These are phyloP conservation scores for Papilionanthe hybrid DNA, from an alignment of 116 monocot genomes.

Conservation along the genomic window DNA sequence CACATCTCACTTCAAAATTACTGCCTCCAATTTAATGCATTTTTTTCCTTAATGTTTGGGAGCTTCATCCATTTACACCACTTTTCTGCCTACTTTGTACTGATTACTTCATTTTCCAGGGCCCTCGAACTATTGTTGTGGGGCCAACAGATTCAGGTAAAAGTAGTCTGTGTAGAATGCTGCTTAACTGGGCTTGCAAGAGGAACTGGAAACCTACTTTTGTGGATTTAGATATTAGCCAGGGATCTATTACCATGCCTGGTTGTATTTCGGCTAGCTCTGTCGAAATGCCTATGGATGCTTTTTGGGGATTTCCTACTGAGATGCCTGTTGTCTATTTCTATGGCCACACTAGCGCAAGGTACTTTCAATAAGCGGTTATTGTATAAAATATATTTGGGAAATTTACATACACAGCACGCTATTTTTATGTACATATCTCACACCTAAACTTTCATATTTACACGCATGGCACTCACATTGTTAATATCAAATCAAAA, in stretches of 20 bases:
- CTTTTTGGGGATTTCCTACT: conserved; percentile 64
- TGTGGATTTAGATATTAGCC: conserved; percentile 94
- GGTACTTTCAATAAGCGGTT: conserved; percentile 24
- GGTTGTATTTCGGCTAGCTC: conserved; percentile 88
- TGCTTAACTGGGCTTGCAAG: conserved; percentile 89
- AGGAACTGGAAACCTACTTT: conserved; percentile 82
- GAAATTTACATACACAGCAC: too few species aligned
- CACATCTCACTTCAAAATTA: too few species aligned
- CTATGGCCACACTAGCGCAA: conserved; percentile 84
- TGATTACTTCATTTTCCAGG: conserved; percentile 36
- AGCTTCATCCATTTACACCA: background rate
- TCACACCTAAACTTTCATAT: too few species aligned
- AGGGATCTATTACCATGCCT: conserved; percentile 83
- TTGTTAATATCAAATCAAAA: too few species aligned
- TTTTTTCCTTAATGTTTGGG: too few species aligned
- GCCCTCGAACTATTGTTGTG: conserved; percentile 86
- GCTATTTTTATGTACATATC: too few species aligned
- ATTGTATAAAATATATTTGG: too few species aligned
- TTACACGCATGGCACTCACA: too few species aligned
- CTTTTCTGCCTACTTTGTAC: background rate
- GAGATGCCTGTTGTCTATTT: conserved; percentile 86
- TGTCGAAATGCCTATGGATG: conserved; percentile 86
- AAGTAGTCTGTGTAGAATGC: conserved; percentile 89
- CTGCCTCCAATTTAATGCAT: too few species aligned
- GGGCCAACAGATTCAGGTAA: conserved; percentile 97